Conservation (phyloP, 2,329 filamentous ascomycete species). For the Verticillium klebahnii region DNA sequence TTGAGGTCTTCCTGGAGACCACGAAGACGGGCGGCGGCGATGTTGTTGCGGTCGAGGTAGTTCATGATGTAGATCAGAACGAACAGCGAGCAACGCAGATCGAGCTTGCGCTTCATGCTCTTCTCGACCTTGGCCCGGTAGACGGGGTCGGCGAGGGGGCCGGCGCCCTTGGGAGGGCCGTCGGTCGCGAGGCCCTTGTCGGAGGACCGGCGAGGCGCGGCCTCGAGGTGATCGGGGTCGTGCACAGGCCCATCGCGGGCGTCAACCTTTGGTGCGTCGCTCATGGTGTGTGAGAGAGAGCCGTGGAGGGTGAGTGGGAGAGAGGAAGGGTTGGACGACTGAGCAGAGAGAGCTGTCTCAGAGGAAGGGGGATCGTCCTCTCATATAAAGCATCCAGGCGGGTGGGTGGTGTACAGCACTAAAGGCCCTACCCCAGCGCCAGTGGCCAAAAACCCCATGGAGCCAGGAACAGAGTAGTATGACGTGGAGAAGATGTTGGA, state of each 20-base stretch:
- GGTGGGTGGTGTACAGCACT: neutral
- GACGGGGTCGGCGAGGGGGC: conserved; percentile 28
- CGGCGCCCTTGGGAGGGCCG: neutral
- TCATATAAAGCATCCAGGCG: neutral
- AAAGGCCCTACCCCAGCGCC: neutral
- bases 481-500: neutral
- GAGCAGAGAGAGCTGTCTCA: neutral
- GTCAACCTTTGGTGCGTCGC: conserved; percentile 1
- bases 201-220: neutral
- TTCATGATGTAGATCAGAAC: conserved; percentile 72
- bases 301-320: conserved; percentile 8
- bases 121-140: conserved; percentile 56
- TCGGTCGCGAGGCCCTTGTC: neutral
- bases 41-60: conserved; percentile 66
- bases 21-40: conserved; percentile 61
- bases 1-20: conserved; percentile 58
- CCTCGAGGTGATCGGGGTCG: conserved; percentile 1
- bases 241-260: neutral
- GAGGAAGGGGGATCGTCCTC: neutral
- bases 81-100: conserved; percentile 62
- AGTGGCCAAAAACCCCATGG: neutral
- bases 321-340: neutral
- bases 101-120: conserved; percentile 65
- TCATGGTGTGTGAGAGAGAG: conserved; percentile 4
- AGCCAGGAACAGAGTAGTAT: neutral